phyloP scores from a whole-genome alignment of 1,284 basidiomycete genomes.

The Caloboletus inedulis region DNA sequence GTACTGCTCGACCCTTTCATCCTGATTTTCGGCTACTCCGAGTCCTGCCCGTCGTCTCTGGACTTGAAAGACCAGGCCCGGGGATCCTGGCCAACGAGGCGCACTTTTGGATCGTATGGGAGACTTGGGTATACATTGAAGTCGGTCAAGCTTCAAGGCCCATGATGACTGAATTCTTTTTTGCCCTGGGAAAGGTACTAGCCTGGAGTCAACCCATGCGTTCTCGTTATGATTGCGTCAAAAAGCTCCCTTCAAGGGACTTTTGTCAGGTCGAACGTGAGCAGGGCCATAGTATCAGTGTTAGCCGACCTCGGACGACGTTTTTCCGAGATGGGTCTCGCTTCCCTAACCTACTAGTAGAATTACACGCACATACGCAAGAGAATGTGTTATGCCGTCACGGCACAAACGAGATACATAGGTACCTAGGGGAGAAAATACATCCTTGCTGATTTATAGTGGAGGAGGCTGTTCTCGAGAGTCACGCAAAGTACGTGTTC shows the following conservation, averaged over 20 bases:
- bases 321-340: slow-evolving; percentile 1
- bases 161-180: slow-evolving; percentile 10
- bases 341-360: too few species aligned
- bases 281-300: neutral
- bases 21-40: too few species aligned
- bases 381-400: neutral
- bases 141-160: slow-evolving; percentile 28
- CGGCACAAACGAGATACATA: neutral
- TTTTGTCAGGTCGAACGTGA: slow-evolving; percentile 7
- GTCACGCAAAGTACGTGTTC: neutral
- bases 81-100: slow-evolving; percentile 36
- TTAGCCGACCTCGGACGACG: slow-evolving; percentile 8
- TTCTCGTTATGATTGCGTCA: slow-evolving; percentile 17
- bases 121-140: slow-evolving; percentile 36
- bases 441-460: slow-evolving; percentile 1
- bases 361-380: too few species aligned
- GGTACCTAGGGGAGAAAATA: slow-evolving; percentile 5
- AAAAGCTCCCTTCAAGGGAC: too few species aligned
- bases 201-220: slow-evolving; percentile 27
- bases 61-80: slow-evolving; percentile 34
- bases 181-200: too few species aligned
- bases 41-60: slow-evolving; percentile 3
- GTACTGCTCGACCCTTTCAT: slow-evolving; percentile 6
- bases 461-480: neutral
- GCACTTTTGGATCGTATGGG: slow-evolving; percentile 34